phyloP scores from a whole-genome alignment of 2,329 filamentous ascomycete genomes.

The Cordyceps fumosorosea region DNA sequence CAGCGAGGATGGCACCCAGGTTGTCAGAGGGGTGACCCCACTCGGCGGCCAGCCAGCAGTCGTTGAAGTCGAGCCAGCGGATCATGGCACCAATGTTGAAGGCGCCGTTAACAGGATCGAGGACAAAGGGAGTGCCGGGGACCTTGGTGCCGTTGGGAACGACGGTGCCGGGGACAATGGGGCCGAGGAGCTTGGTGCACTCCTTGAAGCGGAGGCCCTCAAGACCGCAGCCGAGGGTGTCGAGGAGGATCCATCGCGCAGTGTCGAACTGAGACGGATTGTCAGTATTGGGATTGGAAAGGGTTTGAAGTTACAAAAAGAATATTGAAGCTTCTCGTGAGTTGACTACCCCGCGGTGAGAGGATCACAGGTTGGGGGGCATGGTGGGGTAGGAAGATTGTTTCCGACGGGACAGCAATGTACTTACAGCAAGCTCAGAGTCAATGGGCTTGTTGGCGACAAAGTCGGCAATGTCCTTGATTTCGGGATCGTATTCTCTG shows the following conservation, averaged over 20 bases:
- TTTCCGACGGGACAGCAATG: neutral
- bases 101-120: slow-evolving; percentile 90
- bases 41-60: slow-evolving; percentile 98
- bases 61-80: slow-evolving; percentile 99
- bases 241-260: slow-evolving; percentile 91
- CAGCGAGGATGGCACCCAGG: slow-evolving; percentile 89
- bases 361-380: slow-evolving; percentile 8
- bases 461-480: slow-evolving; percentile 91
- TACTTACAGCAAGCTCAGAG: slow-evolving; percentile 85
- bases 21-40: slow-evolving; percentile 99
- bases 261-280: slow-evolving; percentile 68
- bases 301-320: neutral
- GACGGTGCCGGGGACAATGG: slow-evolving; percentile 79
- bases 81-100: slow-evolving; percentile 99
- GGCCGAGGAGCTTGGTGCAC: slow-evolving; percentile 90
- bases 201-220: slow-evolving; percentile 94
- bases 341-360: neutral
- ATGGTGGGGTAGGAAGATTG: slow-evolving; percentile 12
- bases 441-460: slow-evolving; percentile 87
- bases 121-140: slow-evolving; percentile 84
- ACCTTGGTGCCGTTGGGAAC: slow-evolving; percentile 91
- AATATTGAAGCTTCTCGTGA: neutral
- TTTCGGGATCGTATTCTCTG: slow-evolving; percentile 79
- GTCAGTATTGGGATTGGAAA: neutral
- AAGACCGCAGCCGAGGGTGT: slow-evolving; percentile 93